A percentile compares a stretch with the other conserved stretches of the same genome.
Evolutionary conservation across 192 early-diverging fungal genomes (phyloP).

Genomic region (Entomortierella chlamydospora): DNA sequence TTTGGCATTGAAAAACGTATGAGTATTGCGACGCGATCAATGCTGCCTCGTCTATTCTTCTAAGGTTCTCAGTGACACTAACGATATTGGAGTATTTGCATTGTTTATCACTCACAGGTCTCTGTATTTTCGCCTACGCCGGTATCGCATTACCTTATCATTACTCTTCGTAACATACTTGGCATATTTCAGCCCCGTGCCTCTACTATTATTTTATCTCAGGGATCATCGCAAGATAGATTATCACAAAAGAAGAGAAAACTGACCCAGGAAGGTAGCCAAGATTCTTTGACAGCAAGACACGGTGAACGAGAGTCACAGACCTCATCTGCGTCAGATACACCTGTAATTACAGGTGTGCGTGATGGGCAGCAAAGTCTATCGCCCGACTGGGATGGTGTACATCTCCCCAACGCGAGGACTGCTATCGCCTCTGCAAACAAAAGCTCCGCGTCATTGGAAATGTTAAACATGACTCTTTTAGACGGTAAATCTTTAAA

Average conservation of each 20-base stretch:
- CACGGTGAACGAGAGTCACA: not conserved
- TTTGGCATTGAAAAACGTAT: constrained; percentile 35
- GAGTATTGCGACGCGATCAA: too few species aligned
- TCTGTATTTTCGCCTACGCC: constrained; percentile 40
- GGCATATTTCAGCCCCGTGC: constrained; percentile 16
- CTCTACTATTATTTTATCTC: constrained; percentile 18
- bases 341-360: not conserved
- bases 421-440: not conserved
- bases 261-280: not conserved
- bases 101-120: constrained; percentile 23
- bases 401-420: not conserved
- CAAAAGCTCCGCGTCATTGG: not conserved
- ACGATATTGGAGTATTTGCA: not conserved
- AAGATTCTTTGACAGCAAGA: not conserved
- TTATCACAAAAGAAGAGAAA: constrained; percentile 21
- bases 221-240: constrained; percentile 35
- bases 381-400: not conserved
- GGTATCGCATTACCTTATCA: constrained; percentile 45
- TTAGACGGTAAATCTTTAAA: not conserved
- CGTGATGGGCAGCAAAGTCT: not conserved
- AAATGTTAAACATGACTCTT: not conserved
- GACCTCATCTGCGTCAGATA: not conserved
- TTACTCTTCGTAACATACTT: constrained; percentile 24
- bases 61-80: too few species aligned
- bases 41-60: too few species aligned